phyloP scores from a whole-genome alignment of 129 eudicot genomes.

The Ambrosia trifida region DNA sequence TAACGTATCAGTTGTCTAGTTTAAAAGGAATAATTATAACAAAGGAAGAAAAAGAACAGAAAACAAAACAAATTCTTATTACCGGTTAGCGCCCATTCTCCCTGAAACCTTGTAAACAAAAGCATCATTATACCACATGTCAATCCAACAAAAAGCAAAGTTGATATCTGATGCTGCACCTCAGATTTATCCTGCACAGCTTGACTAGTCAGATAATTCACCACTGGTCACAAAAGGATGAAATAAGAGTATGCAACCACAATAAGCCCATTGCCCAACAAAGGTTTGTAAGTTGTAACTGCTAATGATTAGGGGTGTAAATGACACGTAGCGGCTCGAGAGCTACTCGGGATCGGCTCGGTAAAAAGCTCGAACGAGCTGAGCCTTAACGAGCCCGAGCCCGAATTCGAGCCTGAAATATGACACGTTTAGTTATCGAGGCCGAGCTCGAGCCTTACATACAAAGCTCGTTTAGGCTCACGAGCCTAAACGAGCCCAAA shows the following conservation, averaged over 20 bases:
- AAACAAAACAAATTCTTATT: slow-evolving; percentile 9
- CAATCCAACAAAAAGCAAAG: slow-evolving; percentile 75
- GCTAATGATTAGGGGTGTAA: too few relatives aligned
- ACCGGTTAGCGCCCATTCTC: slow-evolving; percentile 70
- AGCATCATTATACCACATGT: slow-evolving; percentile 65
- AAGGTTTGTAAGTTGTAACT: slow-evolving; percentile 2
- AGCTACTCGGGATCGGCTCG: too few relatives aligned
- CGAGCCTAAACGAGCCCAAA: too few relatives aligned
- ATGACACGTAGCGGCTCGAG: too few relatives aligned
- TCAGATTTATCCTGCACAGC: slow-evolving; percentile 74
- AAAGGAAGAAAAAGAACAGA: neutral
- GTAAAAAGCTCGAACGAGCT: too few relatives aligned
- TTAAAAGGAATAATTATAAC: neutral
- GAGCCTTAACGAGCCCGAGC: too few relatives aligned
- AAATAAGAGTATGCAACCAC: too few relatives aligned
- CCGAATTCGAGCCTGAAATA: too few relatives aligned
- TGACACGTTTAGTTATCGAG: too few relatives aligned
- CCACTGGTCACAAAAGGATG: neutral
- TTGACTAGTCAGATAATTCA: slow-evolving; percentile 26
- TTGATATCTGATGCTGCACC: slow-evolving; percentile 94
- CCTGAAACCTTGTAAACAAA: slow-evolving; percentile 59
- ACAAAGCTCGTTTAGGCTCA: too few relatives aligned
- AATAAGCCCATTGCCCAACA: neutral
- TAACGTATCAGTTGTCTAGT: neutral
- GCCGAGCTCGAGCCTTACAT: too few relatives aligned